Percentiles rank a stretch among this genome's conserved stretches.
These are phyloP conservation scores for Pyrus bretschneideri DNA, from an alignment of 306 rosid genomes.

Conservation along the genomic window DNA sequence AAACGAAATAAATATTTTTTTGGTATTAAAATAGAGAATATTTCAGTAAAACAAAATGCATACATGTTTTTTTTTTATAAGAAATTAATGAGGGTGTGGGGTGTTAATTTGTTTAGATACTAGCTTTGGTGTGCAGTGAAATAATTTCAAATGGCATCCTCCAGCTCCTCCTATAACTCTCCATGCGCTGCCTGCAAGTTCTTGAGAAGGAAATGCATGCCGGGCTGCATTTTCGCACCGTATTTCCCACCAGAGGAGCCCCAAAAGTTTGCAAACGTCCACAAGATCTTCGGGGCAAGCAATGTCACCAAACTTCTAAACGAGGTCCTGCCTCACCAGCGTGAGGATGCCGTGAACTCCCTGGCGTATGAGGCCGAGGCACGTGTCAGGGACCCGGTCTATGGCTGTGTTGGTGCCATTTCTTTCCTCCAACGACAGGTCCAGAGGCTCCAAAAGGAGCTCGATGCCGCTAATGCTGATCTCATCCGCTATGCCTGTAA, in stretches of 20 bases:
- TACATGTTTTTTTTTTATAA: background rate
- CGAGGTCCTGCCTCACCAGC: slow-evolving; percentile 84
- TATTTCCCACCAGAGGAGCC: slow-evolving; percentile 99
- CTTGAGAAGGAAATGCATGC: slow-evolving; percentile 86
- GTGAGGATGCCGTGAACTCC: slow-evolving; percentile 96
- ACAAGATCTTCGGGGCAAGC: slow-evolving; percentile 97
- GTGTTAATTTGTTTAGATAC: background rate
- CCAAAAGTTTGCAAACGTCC: slow-evolving; percentile 86
- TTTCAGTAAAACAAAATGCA: background rate
- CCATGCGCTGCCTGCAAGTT: slow-evolving; percentile 99
- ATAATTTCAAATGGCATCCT: slow-evolving; percentile 27
- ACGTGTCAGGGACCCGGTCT: slow-evolving; percentile 84
- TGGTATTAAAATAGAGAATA: background rate
- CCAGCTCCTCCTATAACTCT: slow-evolving; percentile 71
- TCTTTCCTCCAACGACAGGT: slow-evolving; percentile 91
- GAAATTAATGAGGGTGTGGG: background rate
- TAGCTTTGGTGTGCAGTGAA: slow-evolving; percentile 1
- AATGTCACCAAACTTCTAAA: slow-evolving; percentile 93
- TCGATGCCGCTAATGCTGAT: slow-evolving; percentile 79
- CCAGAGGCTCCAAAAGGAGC: slow-evolving; percentile 90
- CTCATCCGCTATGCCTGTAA: slow-evolving; percentile 67
- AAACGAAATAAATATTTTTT: background rate
- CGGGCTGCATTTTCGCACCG: slow-evolving; percentile 94
- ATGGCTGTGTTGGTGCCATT: slow-evolving; percentile 95
- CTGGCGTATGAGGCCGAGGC: slow-evolving; percentile 98